These are phyloP conservation scores for Vaccinium macrocarpon DNA, from an alignment of 148 eudicot genomes.

Conservation along the genomic window DNA sequence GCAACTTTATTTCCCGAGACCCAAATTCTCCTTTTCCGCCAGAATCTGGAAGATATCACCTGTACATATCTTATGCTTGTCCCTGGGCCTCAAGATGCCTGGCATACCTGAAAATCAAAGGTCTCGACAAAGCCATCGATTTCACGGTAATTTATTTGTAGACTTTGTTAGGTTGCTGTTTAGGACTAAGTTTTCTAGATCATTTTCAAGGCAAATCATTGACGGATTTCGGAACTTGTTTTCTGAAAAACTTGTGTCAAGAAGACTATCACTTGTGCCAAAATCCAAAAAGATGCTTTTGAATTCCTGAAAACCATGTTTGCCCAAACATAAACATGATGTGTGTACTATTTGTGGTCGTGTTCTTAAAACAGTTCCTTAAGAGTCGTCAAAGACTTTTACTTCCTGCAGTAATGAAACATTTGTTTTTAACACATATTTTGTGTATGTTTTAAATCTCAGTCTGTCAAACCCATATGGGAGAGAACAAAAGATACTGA, in stretches of 20 bases:
- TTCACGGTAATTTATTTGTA: conserved; percentile 45
- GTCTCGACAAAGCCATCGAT: conserved; percentile 76
- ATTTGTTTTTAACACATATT: not conserved
- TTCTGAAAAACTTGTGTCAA: not conserved
- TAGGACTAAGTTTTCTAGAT: not conserved
- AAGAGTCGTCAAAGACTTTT: not conserved
- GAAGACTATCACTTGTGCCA: not conserved
- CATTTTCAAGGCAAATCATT: not conserved
- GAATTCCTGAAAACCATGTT: not conserved
- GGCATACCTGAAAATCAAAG: conserved; percentile 68
- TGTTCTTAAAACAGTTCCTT: not conserved
- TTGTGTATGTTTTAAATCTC: conserved; percentile 18
- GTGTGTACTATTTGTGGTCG: not conserved
- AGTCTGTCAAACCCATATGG: conserved; percentile 76
- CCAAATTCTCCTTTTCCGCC: conserved; percentile 63
- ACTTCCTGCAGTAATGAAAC: not conserved
- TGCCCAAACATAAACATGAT: not conserved
- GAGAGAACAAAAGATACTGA: conserved; percentile 76
- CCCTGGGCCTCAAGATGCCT: conserved; percentile 94
- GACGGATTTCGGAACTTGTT: not conserved
- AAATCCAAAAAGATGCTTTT: not conserved
- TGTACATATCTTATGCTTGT: conserved; percentile 90
- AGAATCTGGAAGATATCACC: conserved; percentile 85
- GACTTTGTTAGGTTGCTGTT: not conserved
- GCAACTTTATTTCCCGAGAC: conserved; percentile 67